Evolutionary conservation across 2,329 filamentous ascomycete species (phyloP).

Genomic region (Apiospora phragmitis): DNA sequence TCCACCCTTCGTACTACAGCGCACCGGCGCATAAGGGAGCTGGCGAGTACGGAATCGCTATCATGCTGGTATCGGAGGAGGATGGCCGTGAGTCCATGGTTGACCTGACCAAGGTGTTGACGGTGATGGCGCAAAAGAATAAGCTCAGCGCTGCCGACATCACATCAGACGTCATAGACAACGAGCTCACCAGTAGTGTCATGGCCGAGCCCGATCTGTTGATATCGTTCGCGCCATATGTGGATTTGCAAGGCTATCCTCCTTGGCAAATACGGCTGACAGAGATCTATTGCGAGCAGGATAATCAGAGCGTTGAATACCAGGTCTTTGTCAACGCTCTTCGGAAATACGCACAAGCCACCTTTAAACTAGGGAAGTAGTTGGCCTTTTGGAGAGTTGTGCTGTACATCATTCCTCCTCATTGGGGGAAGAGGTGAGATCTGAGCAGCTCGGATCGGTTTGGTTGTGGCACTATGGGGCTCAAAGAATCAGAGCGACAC

Average conservation of each 20-base stretch:
- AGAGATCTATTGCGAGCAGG: constrained; percentile 81
- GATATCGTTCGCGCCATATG: constrained; percentile 79
- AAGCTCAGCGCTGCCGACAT: constrained; percentile 84
- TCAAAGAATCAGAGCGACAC: neutral
- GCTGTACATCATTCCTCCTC: constrained; percentile 3
- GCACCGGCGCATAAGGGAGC: constrained; percentile 14
- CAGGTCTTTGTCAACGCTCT: constrained; percentile 88
- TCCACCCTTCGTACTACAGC: constrained; percentile 24
- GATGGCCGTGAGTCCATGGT: constrained; percentile 94
- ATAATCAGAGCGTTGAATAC: constrained; percentile 85
- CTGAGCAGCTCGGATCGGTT: neutral
- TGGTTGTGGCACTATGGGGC: neutral
- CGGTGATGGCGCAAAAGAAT: constrained; percentile 89
- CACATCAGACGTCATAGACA: constrained; percentile 81
- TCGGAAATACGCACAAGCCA: constrained; percentile 80
- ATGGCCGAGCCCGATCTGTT: constrained; percentile 90
- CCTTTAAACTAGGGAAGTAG: constrained; percentile 80
- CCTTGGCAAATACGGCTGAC: constrained; percentile 95
- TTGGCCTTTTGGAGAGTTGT: constrained; percentile 5
- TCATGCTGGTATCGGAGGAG: constrained; percentile 82
- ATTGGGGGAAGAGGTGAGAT: neutral
- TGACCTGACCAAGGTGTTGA: constrained; percentile 89
- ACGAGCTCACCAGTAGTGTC: constrained; percentile 76
- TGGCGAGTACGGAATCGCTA: constrained; percentile 45
- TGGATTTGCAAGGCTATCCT: constrained; percentile 87